Percentiles rank a stretch among this genome's conserved stretches.
These are phyloP conservation scores for Auricularia heimuer DNA, from an alignment of 768 basidiomycete genomes.

Conservation along the genomic window DNA sequence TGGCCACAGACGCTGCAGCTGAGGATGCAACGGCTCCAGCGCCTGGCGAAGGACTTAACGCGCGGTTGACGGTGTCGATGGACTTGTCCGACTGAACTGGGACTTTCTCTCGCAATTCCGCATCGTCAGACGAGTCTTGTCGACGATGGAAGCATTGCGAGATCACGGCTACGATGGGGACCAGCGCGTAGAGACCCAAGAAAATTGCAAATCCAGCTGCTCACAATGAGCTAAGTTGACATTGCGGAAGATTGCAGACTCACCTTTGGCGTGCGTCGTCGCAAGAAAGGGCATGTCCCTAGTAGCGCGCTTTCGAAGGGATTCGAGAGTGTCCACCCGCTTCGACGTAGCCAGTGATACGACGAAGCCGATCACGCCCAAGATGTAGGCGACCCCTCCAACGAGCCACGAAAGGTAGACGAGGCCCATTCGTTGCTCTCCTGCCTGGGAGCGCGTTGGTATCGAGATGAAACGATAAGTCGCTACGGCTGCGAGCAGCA, in stretches of 20 bases:
- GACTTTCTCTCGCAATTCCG: neutral
- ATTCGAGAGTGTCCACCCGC: neutral
- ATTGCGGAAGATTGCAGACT: neutral
- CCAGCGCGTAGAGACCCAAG: neutral
- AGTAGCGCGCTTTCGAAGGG: neutral
- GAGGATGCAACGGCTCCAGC: neutral
- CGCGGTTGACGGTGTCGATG: neutral
- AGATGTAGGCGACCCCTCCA: slow-evolving; percentile 40
- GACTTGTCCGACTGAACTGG: neutral
- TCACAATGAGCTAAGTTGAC: neutral
- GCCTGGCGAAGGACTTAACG: neutral
- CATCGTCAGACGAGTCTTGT: neutral
- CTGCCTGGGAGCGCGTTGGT: slow-evolving; percentile 18
- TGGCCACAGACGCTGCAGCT: neutral
- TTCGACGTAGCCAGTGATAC: slow-evolving; percentile 34
- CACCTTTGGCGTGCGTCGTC: neutral
- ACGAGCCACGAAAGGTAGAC: slow-evolving; percentile 30
- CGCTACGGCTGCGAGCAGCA: slow-evolving; percentile 34
- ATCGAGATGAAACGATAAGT: slow-evolving; percentile 34
- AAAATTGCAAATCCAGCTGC: neutral
- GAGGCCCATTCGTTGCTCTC: slow-evolving; percentile 19
- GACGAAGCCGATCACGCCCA: slow-evolving; percentile 54
- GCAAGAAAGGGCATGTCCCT: neutral
- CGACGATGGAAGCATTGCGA: neutral
- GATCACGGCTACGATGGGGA: neutral